Evolutionary conservation across 2,329 filamentous ascomycete genomes (phyloP), one percentile per base, ranked within the genome.

Genomic region (Trichophyton rubrum): DNA sequence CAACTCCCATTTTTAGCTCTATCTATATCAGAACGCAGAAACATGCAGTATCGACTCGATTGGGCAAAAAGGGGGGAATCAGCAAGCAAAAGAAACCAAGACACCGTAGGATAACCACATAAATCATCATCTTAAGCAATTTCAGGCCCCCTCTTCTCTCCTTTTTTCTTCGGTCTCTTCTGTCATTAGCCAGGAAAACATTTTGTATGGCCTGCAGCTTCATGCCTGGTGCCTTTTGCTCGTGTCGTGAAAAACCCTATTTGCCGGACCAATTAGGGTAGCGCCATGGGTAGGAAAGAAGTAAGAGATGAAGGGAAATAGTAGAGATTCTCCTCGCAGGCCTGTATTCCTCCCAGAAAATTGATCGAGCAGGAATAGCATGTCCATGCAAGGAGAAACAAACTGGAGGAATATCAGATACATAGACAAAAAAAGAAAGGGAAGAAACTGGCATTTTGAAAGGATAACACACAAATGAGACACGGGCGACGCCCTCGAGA

Each of bases 381-480:
- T 24, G 17, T 17, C 17, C 9, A 24, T 47, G 43, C 43, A 53
- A 33, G 27, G 27, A 33, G 22, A 15, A 53, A 33, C 13, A 53
- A 40, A 40, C 55, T 6, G 30, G 20, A 40, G 8, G 15, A 56
- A 57, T 40, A 57, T 41, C 33, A 57, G 20, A 40, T 40, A 57
- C 17, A 41, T 13, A 22, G 38, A 24, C 24, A 40, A 38, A 57
- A 30, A 57, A 53, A 57, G 45, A 41, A 60, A 35, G 58, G 55
- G 17, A 33, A 30, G 17, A 51, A 56, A 51, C 35, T 22, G 35
- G 22, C 47, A 33, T n/a, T 55, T 53, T 51, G 33, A 60, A 60
- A 38, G 40, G 53, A 51, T 15, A 56, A 56, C 38, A 53, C 49
- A 53, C 49, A 53, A 53, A 53, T 53, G 49, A 53, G 49, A 53